Conservation (phyloP, 345 rosid genomes). For the Triadica sebifera region DNA sequence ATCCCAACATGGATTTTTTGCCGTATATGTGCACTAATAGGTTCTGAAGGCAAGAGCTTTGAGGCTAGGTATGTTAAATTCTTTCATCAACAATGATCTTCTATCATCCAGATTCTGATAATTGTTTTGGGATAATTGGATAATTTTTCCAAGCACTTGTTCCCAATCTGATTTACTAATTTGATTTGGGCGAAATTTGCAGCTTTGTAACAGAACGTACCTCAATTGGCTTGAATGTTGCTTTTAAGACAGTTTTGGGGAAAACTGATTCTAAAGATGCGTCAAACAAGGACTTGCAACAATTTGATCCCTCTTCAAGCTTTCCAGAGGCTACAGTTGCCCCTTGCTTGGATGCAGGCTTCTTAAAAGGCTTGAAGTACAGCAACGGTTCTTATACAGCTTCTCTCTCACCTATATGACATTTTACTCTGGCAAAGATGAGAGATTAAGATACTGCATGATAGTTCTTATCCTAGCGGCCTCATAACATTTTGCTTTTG, state of each 20-base stretch:
- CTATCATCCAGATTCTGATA: not conserved
- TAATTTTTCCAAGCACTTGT: not conserved
- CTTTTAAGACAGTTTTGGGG: constrained; percentile 37
- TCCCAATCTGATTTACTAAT: not conserved
- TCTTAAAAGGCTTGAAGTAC: constrained; percentile 68
- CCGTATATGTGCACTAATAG: constrained; percentile 54
- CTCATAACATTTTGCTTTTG: constrained; percentile 3
- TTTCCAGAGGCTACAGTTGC: constrained; percentile 46
- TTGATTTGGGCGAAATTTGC: constrained; percentile 19
- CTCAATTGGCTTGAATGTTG: constrained; percentile 72
- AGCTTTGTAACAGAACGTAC: constrained; percentile 72
- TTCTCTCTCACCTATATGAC: constrained; percentile 55
- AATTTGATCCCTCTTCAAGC: constrained; percentile 30
- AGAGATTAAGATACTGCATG: not conserved
- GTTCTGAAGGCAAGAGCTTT: constrained; percentile 56
- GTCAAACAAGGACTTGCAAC: constrained; percentile 23
- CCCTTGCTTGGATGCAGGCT: constrained; percentile 54
- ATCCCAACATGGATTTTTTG: constrained; percentile 86
- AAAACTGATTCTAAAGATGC: constrained; percentile 33
- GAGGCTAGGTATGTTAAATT: constrained; percentile 62
- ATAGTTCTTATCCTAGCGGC: not conserved
- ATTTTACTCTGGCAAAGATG: not conserved
- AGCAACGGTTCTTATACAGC: constrained; percentile 53
- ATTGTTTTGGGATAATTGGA: not conserved
- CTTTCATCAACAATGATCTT: not conserved